These are phyloP conservation scores for Phytopythium vexans DNA, from an alignment of 352 stramenopile species.

Conservation along the genomic window DNA sequence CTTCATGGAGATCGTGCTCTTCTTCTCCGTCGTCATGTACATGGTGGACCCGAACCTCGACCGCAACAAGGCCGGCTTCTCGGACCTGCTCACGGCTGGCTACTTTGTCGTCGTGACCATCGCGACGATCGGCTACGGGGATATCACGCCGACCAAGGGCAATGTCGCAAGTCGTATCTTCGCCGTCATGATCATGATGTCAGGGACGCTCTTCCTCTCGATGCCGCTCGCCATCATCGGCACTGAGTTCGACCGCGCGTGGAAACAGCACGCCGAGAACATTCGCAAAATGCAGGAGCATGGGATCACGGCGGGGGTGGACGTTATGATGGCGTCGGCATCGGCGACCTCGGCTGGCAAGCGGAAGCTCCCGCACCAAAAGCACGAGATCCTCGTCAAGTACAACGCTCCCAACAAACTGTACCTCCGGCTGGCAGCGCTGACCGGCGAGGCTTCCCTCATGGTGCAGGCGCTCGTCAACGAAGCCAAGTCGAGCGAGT, in stretches of 20 bases:
- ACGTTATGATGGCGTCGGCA: conserved; percentile 6
- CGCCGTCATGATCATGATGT: conserved; percentile 83
- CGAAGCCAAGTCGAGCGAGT: conserved; percentile 33
- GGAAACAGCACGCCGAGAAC: conserved; percentile 71
- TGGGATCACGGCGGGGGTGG: conserved; percentile 12
- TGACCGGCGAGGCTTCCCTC: conserved; percentile 62
- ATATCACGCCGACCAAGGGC: conserved; percentile 72
- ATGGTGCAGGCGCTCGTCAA: conserved; percentile 55
- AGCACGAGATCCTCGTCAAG: conserved; percentile 77
- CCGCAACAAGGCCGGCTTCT: conserved; percentile 59
- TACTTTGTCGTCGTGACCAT: conserved; percentile 81
- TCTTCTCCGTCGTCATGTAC: conserved; percentile 82
- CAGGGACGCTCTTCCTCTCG: conserved; percentile 77
- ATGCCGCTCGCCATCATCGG: conserved; percentile 87
- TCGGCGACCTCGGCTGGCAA: conserved; percentile 11
- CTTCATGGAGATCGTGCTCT: conserved; percentile 76
- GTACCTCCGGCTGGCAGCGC: conserved; percentile 55
- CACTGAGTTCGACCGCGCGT: conserved; percentile 78
- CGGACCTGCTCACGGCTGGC: conserved; percentile 62
- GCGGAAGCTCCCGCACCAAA: conserved; percentile 36
- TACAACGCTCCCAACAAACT: conserved; percentile 71
- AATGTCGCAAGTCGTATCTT: conserved; percentile 63
- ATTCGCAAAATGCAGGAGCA: conserved; percentile 58
- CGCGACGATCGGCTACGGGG: conserved; percentile 73
- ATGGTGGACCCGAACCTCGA: conserved; percentile 73